Evolutionary conservation across 2,329 filamentous ascomycete genomes (phyloP), one percentile per base, ranked within the genome.

Genomic region (Aureobasidium sp.): DNA sequence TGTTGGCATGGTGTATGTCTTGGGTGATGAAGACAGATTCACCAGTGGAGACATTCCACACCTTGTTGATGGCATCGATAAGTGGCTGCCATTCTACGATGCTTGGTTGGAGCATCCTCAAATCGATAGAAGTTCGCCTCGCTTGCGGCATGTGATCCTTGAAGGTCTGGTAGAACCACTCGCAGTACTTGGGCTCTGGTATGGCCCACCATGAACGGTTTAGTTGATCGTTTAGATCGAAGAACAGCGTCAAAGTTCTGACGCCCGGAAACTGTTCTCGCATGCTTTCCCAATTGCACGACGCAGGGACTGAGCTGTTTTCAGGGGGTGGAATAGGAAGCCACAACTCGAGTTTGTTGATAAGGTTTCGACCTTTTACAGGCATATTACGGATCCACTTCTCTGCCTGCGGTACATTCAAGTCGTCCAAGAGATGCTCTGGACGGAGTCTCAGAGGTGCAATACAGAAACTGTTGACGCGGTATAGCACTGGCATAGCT

Each of bases 401-500:
- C 15, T 47, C 54, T 8, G 36, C 29, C 41, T 58, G 41, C 3
- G 9, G 9, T 2, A 45, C 10, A 16, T 45, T 37, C 3, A 9
- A 27, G 9, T 32, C 9, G 16, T 39, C n/a, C 27, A 3, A 10
- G 21, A 5, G 8, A n/a, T 25, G 1, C 2, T 42, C 36, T 11
- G 50, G 4, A 30, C 13, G 25, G 13, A 15, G 11, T 3, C 5
- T 7, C 9, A 58, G 7, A 6, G 54, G 42, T 1, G 30, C 25
- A 7, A 58, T 10, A 15, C 54, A 58, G 25, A 58, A 58, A 2
- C n/a, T 48, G 42, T 58, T 58, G 32, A 58, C 29, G 4, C 54
- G 54, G 15, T 58, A 58, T 3, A 58, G 54, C 15, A 58, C 54
- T 5, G 54, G 54, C 42, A 58, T 37, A 27, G 54, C 54, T 25